Evolutionary conservation across 768 basidiomycete species (phyloP), one percentile per base, ranked within the genome.

Genomic region (Melanogaster broomeanus): DNA sequence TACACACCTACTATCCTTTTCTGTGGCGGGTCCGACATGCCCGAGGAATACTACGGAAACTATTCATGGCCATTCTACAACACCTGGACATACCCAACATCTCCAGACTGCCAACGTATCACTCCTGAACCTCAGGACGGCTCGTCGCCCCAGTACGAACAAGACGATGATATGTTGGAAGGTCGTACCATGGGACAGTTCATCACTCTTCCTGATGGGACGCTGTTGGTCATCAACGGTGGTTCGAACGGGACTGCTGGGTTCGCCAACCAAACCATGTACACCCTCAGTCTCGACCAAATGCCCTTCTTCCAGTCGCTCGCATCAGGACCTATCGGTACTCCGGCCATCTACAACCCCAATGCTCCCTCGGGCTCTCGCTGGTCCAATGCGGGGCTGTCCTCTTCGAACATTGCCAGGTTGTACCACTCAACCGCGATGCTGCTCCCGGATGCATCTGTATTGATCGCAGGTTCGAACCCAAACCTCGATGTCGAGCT

Each of bases 181-280:
- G 81, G 83, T 0, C 81, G 93, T 18, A 90, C 88, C 24, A 98
- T 98, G 94, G 91, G 93, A 10, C 90, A 93, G 65, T 93, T 96
- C 66, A 85, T 95, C 69, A 78, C 80, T 34, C 84, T 97, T 8
- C 84, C 93, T 0, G 83, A 90, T 42, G 87, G 86, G 7, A 87
- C 81, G 30, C 49, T 94, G n/a, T 75, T 93, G 19, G 78, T 93
- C 47, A 70, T 93, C 59, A 95, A 95, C 65, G 94, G 93, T 51
- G 94, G 79, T 15, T 42, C 65, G 11, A 93, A 92, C 59, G 94
- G 94, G 13, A 96, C 93, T 0, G 93, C 94, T 24, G 94, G 94
- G 3, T 96, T 92, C 66, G 75, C 90, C 2, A 75, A 81, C 43
- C 69, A 72, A 13, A 82, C 81, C 0, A 77, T 81, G 8, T 55